Evolutionary conservation across 1,284 basidiomycete genomes (phyloP).

Genomic region (Anthracocystis setariae): DNA sequence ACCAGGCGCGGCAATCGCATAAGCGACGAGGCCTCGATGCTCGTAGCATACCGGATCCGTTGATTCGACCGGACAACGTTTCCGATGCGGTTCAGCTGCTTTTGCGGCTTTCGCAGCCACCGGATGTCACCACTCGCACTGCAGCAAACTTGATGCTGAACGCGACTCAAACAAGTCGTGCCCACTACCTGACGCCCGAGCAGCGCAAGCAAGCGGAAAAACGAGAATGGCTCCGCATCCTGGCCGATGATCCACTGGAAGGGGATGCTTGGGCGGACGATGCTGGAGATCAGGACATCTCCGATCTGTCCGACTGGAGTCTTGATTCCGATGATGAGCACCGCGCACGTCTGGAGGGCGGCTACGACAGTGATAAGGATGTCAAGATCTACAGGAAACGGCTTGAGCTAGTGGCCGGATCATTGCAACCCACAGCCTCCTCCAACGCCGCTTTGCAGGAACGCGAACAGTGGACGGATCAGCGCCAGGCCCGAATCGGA

Average conservation of each 20-base stretch:
- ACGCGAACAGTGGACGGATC: constrained; percentile 18
- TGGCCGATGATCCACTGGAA: constrained; percentile 35
- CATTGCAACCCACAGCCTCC: constrained; percentile 16
- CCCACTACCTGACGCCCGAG: constrained; percentile 35
- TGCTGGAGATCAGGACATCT: constrained; percentile 10
- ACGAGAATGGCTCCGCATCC: constrained; percentile 39
- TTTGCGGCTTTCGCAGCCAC: constrained; percentile 30
- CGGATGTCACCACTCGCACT: constrained; percentile 37
- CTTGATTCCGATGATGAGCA: constrained; percentile 29
- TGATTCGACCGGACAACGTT: constrained; percentile 39
- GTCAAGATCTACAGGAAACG: constrained; percentile 15
- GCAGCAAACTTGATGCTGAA: constrained; percentile 42
- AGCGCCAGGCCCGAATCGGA: constrained; percentile 1
- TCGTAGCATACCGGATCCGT: constrained; percentile 22
- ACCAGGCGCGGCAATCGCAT: constrained; percentile 18
- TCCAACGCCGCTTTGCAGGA: constrained; percentile 6
- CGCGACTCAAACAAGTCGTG: constrained; percentile 18
- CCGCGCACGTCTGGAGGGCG: constrained; percentile 9
- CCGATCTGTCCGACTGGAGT: constrained; percentile 45
- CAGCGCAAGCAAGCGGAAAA: constrained; percentile 34
- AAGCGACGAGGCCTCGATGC: constrained; percentile 14
- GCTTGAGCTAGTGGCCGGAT: constrained; percentile 6
- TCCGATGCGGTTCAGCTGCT: constrained; percentile 33
- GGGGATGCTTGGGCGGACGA: constrained; percentile 28
- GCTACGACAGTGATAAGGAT: constrained; percentile 36